Percentiles rank a stretch among this genome's conserved stretches.
phyloP scores from a whole-genome alignment of 2,329 filamentous ascomycete genomes.

The Cercospora berteroae region DNA sequence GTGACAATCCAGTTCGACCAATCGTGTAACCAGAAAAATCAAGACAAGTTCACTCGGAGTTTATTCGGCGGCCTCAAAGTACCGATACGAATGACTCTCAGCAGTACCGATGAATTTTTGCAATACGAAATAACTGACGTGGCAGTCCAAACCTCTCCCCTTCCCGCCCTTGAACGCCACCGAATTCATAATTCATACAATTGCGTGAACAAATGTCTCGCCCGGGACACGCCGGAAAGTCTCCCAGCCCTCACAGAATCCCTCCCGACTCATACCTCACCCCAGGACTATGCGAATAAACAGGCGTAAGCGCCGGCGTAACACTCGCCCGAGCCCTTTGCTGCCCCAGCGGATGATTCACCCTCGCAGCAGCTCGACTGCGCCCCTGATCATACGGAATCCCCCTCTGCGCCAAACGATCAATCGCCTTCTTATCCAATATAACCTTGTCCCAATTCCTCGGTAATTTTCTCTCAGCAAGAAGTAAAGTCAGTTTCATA shows the following conservation, averaged over 20 bases:
- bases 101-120: too few species aligned
- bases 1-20: too few species aligned
- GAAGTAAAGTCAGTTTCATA: slow-evolving; percentile 48
- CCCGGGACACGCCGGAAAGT: background rate
- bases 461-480: slow-evolving; percentile 42
- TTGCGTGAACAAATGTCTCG: background rate
- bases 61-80: too few species aligned
- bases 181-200: background rate
- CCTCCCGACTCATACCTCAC: background rate
- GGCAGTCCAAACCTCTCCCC: too few species aligned
- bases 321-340: background rate
- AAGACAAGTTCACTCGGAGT: too few species aligned
- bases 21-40: too few species aligned
- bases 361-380: background rate
- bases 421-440: slow-evolving; percentile 44
- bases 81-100: too few species aligned
- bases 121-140: too few species aligned
- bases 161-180: too few species aligned
- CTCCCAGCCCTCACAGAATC: background rate
- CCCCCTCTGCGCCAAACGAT: slow-evolving; percentile 33
- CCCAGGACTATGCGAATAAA: background rate
- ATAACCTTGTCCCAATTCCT: slow-evolving; percentile 45
- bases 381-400: slow-evolving; percentile 31
- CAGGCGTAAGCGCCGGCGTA: background rate
- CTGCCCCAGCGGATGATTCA: background rate